Evolutionary conservation across 148 eudicot species (phyloP), one percentile per base, ranked within the genome.

Genomic region (Spergularia bocconei): DNA sequence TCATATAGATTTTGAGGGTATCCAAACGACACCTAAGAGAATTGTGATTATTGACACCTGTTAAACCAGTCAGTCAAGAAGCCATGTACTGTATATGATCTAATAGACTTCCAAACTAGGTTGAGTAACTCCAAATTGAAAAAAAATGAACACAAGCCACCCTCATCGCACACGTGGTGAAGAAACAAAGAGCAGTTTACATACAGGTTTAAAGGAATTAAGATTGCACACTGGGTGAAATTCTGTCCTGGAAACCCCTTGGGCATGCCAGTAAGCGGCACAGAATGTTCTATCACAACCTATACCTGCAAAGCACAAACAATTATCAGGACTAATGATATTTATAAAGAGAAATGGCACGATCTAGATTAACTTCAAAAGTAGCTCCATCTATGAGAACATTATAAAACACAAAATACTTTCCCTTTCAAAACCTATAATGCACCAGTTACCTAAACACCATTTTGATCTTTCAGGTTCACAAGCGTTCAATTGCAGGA

Each of bases 201-300:
- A 67, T 85, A 95, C 99, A 71, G 93, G 90, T 82, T 79, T 87
- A 53, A 95, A 87, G 36, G 89, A 85, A 72, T 92, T 93, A 44
- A 63, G 83, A 72, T 73, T 75, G 84, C 98, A 95, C 52, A 87
- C 62, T 55, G 91, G 89, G 79, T 85, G 78, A 65, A 76, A 71
- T 75, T 85, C 86, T 66, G 39, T 75, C 58, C 73, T 78, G 64
- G 71, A 64, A 81, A 86, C 86, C 10, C 85, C 81, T 80, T 79
- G 84, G 64, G 89, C 82, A 76, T 80, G 84, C 97, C 97, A 95
- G 82, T 95, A 92, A 70, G 96, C 93, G 77, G 92, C 90, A 78
- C 99, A 95, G 85, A 90, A 92, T 75, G 93, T 90, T 83, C 89
- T 85, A 81, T 95, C 88, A 72, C 99, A 95, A 67, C 99, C 99